Percentiles rank a stretch among this genome's conserved stretches.
Conservation (phyloP, 176 grass and related monocot species). For the Musa beccarii region DNA sequence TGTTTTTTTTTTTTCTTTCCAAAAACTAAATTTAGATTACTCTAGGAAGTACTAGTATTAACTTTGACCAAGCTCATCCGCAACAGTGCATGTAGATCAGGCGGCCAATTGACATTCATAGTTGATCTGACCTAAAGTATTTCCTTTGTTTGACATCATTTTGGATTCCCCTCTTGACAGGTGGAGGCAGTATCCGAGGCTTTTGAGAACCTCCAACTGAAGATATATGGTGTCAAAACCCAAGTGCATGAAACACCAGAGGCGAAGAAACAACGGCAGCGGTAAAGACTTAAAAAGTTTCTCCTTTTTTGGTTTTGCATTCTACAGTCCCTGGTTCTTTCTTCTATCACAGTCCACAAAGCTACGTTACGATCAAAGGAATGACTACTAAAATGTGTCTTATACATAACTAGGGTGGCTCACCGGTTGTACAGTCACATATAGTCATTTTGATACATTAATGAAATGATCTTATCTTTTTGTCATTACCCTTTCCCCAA, state of each 20-base stretch:
- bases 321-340: neutral
- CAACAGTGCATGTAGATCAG: too few species aligned
- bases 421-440: neutral
- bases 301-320: neutral
- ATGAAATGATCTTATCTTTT: neutral
- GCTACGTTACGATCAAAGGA: neutral
- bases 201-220: conserved; percentile 82
- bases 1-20: too few species aligned
- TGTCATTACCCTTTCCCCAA: too few species aligned
- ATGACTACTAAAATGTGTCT: neutral
- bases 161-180: conserved; percentile 13
- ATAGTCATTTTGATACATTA: neutral
- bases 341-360: neutral
- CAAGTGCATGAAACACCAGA: conserved; percentile 84
- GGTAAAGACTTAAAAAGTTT: too few species aligned
- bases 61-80: too few species aligned
- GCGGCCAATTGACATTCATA: too few species aligned
- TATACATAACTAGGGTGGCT: neutral
- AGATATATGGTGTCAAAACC: conserved; percentile 68
- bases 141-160: too few species aligned
- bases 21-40: neutral
- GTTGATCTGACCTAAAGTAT: too few species aligned
- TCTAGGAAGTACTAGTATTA: neutral
- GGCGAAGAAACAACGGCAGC: conserved; percentile 44
- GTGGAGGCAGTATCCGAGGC: conserved; percentile 71